A percentile compares a stretch with the other conserved stretches of the same genome.
These are phyloP conservation scores for Hypsizygus marmoreus DNA, from an alignment of 768 basidiomycete genomes.

Conservation along the genomic window DNA sequence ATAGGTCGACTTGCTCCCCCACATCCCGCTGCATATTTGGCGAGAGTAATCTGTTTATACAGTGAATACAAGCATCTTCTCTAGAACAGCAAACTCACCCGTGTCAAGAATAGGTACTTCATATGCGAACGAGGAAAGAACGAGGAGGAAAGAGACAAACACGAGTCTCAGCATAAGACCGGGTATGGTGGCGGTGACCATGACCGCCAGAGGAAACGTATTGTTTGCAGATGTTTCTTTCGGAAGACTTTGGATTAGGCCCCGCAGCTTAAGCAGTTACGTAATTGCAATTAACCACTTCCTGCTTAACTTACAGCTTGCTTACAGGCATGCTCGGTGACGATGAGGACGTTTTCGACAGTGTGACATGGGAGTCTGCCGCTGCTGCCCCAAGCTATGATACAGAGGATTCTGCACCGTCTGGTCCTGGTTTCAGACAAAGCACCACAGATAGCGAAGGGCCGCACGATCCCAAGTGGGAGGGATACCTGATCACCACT, in stretches of 20 bases:
- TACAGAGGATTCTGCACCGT: slow-evolving; percentile 38
- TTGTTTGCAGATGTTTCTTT: slow-evolving; percentile 39
- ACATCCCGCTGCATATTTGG: slow-evolving; percentile 97
- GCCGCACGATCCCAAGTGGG: slow-evolving; percentile 90
- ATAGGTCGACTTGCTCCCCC: slow-evolving; percentile 73
- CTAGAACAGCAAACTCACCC: slow-evolving; percentile 31
- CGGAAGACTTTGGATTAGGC: slow-evolving; percentile 20
- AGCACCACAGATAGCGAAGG: slow-evolving; percentile 70
- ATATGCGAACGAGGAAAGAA: slow-evolving; percentile 47
- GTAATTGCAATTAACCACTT: slow-evolving; percentile 8
- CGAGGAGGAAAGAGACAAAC: slow-evolving; percentile 31
- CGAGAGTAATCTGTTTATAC: slow-evolving; percentile 63
- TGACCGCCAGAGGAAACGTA: slow-evolving; percentile 20
- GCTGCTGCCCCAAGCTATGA: slow-evolving; percentile 52
- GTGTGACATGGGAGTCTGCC: slow-evolving; percentile 87
- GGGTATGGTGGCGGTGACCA: slow-evolving; percentile 14
- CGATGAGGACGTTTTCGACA: slow-evolving; percentile 90
- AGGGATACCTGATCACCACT: slow-evolving; percentile 77
- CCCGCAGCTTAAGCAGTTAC: slow-evolving; percentile 18
- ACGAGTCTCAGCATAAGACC: slow-evolving; percentile 20
- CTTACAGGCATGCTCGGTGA: slow-evolving; percentile 67
- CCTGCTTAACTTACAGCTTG: slow-evolving; percentile 13
- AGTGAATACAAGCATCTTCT: slow-evolving; percentile 8
- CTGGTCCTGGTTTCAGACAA: slow-evolving; percentile 81
- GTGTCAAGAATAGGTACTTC: slow-evolving; percentile 69